Base-by-base conservation (phyloP, 2,329 filamentous ascomycete genomes). In the Purpureocillium takamizusanense region DNA sequence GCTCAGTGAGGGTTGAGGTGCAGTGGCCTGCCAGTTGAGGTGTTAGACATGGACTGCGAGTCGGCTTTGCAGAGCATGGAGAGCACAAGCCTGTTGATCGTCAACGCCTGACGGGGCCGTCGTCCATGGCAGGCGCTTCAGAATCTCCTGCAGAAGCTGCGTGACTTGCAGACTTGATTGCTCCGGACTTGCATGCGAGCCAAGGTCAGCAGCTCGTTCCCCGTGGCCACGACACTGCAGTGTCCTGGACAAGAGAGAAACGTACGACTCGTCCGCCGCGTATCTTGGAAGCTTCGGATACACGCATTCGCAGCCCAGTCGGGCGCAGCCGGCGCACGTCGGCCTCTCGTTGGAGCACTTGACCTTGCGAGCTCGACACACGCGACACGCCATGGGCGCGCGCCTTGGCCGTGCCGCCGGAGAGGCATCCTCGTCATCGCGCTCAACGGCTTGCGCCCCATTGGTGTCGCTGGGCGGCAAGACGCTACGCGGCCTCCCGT, bases 61-160 rank as follows among this genome's bases (percentile, higher is more conserved):
- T n/a, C n/a, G n/a, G n/a, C n/a, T n/a, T n/a, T n/a, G n/a, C n/a
- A 16, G n/a, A 3, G 11, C 7, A 4, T 8, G 30, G 30, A n/a
- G n/a, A 6, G 30, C 32, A 16, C 12, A 8, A 7, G 21, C 7
- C 16, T 2, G 31, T 7, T 18, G 16, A 18, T 34, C 8, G 13
- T 15, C 3, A 23, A 23, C 7, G 7, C 2, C 18, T 9, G 9
- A 8, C 18, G 11, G 83, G 61, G 8, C 81, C 73, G 0, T 61
- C 53, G 7, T 72, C 73, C 33, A 81, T 63, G 1, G 75, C 78
- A 1, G 72, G 74, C 53, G 82, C 75, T 15, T 13, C 17, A 71
- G 61, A 49, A 84, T 82, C 17, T 70, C 68, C 58, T 82, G 76
- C 16, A 34, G 18, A 4, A 34, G 11, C 13, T 25, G 18, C 4